Evolutionary conservation across 768 basidiomycete species (phyloP).

Genomic region (Agrocybe pediades): DNA sequence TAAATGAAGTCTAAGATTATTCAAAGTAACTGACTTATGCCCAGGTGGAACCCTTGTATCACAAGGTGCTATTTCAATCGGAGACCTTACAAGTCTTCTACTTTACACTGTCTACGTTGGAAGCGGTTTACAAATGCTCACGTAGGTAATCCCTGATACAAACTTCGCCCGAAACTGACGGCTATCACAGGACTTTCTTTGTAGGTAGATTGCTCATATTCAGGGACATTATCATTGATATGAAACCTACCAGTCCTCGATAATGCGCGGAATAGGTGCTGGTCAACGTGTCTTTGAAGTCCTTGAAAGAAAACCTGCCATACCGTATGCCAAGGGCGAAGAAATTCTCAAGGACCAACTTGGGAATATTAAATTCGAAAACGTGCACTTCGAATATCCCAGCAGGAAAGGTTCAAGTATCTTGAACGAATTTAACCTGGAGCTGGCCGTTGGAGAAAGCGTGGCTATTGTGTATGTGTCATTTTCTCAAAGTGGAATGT

Average conservation of each 20-base stretch:
- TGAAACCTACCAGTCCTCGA: conserved; percentile 61
- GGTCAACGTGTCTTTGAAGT: conserved; percentile 94
- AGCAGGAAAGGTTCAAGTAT: conserved; percentile 81
- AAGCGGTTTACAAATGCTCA: conserved; percentile 76
- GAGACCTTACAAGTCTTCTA: conserved; percentile 85
- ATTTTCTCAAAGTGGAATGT: neutral
- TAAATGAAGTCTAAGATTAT: neutral
- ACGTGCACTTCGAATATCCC: conserved; percentile 88
- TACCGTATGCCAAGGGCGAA: conserved; percentile 65
- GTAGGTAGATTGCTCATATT: conserved; percentile 36
- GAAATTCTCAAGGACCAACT: conserved; percentile 55
- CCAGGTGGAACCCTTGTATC: conserved; percentile 91
- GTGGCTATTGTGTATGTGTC: conserved; percentile 87
- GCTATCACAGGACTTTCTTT: conserved; percentile 45
- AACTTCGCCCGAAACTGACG: neutral
- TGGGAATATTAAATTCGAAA: conserved; percentile 79
- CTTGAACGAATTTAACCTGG: conserved; percentile 79
- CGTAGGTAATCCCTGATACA: conserved; percentile 43
- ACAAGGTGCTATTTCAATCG: conserved; percentile 84
- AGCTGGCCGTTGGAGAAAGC: conserved; percentile 82
- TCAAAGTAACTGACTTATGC: conserved; percentile 1
- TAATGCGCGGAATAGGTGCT: conserved; percentile 97
- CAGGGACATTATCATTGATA: neutral
- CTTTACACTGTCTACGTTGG: conserved; percentile 92
- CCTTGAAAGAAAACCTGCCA: conserved; percentile 76